A percentile compares a stretch with the other conserved stretches of the same genome.
Conservation (phyloP, 495 filamentous ascomycete genomes). For the Amphirosellinia nigrospora region DNA sequence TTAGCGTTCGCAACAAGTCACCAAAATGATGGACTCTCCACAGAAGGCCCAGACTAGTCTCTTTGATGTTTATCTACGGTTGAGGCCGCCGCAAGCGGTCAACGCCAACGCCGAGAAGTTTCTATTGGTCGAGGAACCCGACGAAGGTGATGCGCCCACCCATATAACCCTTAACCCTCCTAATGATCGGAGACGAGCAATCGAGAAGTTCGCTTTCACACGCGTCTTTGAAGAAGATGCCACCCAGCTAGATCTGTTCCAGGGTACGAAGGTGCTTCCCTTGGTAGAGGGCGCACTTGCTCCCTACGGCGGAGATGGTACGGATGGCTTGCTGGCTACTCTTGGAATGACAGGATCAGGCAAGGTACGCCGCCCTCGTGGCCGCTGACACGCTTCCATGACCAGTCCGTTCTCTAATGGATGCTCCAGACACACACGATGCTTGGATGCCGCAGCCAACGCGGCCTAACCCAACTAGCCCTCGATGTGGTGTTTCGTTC, state of each 20-base stretch:
- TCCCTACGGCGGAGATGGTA: slow-evolving; percentile 68
- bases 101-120: slow-evolving; percentile 67
- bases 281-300: slow-evolving; percentile 81
- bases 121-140: slow-evolving; percentile 72
- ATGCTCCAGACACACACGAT: slow-evolving; percentile 89
- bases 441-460: slow-evolving; percentile 82
- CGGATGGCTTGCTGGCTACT: slow-evolving; percentile 90
- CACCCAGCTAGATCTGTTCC: slow-evolving; percentile 84
- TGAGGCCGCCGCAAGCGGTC: slow-evolving; percentile 71
- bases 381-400: background rate
- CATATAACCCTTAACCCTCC: slow-evolving; percentile 91
- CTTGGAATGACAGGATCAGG: slow-evolving; percentile 94
- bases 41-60: slow-evolving; percentile 57
- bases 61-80: slow-evolving; percentile 91
- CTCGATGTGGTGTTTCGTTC: slow-evolving; percentile 89
- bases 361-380: slow-evolving; percentile 66
- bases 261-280: slow-evolving; percentile 75
- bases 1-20: background rate
- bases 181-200: slow-evolving; percentile 78
- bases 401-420: background rate
- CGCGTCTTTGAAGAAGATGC: slow-evolving; percentile 88
- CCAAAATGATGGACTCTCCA: slow-evolving; percentile 35
- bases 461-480: slow-evolving; percentile 88
- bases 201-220: slow-evolving; percentile 95
- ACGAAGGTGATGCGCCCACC: slow-evolving; percentile 61